phyloP scores from a whole-genome alignment of 768 basidiomycete genomes.

The Macrocybe gigantea region DNA sequence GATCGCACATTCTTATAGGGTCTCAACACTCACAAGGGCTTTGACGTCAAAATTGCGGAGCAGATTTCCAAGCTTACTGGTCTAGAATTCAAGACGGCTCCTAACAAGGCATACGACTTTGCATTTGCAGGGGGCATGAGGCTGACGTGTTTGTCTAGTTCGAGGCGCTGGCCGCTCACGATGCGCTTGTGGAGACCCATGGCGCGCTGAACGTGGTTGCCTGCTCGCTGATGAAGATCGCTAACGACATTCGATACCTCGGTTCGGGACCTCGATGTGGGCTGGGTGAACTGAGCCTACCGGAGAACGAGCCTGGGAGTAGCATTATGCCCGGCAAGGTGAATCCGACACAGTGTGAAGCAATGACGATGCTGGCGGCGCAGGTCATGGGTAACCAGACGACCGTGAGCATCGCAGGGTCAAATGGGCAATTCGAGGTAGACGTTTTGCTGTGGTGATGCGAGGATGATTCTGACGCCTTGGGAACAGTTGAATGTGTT shows the following conservation, averaged over 20 bases:
- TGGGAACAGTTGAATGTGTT: slow-evolving; percentile 84
- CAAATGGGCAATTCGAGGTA: slow-evolving; percentile 96
- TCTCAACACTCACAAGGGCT: slow-evolving; percentile 93
- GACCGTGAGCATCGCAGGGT: slow-evolving; percentile 84
- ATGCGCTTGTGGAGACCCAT: slow-evolving; percentile 95
- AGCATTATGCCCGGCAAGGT: slow-evolving; percentile 99
- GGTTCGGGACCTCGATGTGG: slow-evolving; percentile 98
- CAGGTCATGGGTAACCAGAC: slow-evolving; percentile 99
- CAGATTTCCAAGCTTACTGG: slow-evolving; percentile 92
- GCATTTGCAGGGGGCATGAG: background rate
- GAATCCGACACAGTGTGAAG: slow-evolving; percentile 99
- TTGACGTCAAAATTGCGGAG: slow-evolving; percentile 89
- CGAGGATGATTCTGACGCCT: slow-evolving; percentile 2
- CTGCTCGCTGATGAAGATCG: slow-evolving; percentile 99
- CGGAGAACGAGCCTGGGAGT: slow-evolving; percentile 98
- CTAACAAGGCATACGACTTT: slow-evolving; percentile 73
- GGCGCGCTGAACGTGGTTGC: slow-evolving; percentile 95
- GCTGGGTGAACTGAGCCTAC: slow-evolving; percentile 87
- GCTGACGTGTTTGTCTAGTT: slow-evolving; percentile 47
- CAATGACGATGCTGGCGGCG: slow-evolving; percentile 96
- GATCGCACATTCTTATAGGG: slow-evolving; percentile 46
- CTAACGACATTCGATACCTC: slow-evolving; percentile 97
- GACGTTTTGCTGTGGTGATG: slow-evolving; percentile 9
- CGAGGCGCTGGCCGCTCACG: slow-evolving; percentile 96
- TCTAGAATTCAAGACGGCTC: slow-evolving; percentile 89